phyloP scores from a whole-genome alignment of 805 yeast genomes.

The Candida suzukii region DNA sequence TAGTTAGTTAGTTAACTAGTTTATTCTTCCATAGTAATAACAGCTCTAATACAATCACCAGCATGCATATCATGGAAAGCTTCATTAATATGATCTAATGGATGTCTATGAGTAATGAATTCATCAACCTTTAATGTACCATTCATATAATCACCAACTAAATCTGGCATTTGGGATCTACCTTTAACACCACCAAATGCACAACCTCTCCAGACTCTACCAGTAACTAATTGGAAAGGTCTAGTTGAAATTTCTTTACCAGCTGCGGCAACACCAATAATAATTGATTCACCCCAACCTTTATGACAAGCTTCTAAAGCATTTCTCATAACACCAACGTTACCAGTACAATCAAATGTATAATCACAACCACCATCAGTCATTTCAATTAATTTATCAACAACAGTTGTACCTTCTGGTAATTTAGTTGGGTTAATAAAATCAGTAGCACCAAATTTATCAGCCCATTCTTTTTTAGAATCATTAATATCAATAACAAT shows the following conservation, averaged over 20 bases:
- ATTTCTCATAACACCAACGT: conserved; percentile 87
- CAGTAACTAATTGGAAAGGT: conserved; percentile 98
- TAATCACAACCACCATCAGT: conserved; percentile 97
- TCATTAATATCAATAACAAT: conserved; percentile 86
- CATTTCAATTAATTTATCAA: conserved; percentile 74
- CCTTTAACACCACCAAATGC: conserved; percentile 99
- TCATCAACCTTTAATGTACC: conserved; percentile 89
- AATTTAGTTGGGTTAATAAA: conserved; percentile 81
- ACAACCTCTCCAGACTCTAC: conserved; percentile 98
- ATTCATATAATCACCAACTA: conserved; percentile 76
- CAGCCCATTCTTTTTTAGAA: conserved; percentile 78
- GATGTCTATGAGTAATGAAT: conserved; percentile 86
- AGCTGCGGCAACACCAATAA: conserved; percentile 98
- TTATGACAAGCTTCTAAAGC: conserved; percentile 97
- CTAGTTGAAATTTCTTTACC: conserved; percentile 95
- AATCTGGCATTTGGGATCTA: conserved; percentile 86
- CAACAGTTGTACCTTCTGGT: conserved; percentile 68
- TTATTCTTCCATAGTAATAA: conserved; percentile 30
- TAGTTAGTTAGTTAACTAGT: neutral
- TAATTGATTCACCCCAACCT: conserved; percentile 96
- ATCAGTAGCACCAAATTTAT: conserved; percentile 90
- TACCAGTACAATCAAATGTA: conserved; percentile 98
- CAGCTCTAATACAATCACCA: conserved; percentile 94
- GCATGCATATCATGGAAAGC: conserved; percentile 94
- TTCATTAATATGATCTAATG: conserved; percentile 68